A percentile compares a stretch with the other conserved stretches of the same genome.
These are phyloP conservation scores for Geoglossum cookeanum DNA, from an alignment of 2,329 filamentous ascomycete species.

Conservation along the genomic window DNA sequence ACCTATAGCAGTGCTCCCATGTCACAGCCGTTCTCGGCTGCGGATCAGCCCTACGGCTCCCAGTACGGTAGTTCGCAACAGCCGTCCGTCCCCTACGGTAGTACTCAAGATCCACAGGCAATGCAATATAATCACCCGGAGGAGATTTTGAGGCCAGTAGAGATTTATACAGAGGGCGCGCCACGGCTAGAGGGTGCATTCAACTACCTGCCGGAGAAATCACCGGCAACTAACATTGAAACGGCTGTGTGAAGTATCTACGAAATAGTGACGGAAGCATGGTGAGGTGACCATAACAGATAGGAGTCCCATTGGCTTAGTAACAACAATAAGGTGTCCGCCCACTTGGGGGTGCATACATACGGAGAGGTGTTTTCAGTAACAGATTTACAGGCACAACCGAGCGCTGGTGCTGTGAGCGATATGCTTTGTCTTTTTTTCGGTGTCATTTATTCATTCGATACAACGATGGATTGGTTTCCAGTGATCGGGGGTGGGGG, in stretches of 20 bases:
- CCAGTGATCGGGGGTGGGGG: neutral
- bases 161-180: constrained; percentile 21
- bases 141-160: constrained; percentile 33
- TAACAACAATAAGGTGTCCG: neutral
- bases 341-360: neutral
- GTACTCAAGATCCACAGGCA: neutral
- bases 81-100: neutral
- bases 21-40: neutral
- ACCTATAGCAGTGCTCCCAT: neutral
- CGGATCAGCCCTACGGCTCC: neutral
- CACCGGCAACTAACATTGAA: neutral
- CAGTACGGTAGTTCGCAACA: neutral
- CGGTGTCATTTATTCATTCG: neutral
- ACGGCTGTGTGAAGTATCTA: neutral
- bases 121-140: constrained; percentile 27
- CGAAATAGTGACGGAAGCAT: neutral
- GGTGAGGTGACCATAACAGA: neutral
- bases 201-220: neutral
- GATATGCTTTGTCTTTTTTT: neutral
- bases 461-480: neutral
- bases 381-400: neutral
- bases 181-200: neutral
- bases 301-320: neutral
- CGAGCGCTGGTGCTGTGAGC: neutral
- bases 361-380: neutral